Base-by-base conservation (phyloP, 148 eudicot genomes). In the Rhododendron mucronatum region DNA sequence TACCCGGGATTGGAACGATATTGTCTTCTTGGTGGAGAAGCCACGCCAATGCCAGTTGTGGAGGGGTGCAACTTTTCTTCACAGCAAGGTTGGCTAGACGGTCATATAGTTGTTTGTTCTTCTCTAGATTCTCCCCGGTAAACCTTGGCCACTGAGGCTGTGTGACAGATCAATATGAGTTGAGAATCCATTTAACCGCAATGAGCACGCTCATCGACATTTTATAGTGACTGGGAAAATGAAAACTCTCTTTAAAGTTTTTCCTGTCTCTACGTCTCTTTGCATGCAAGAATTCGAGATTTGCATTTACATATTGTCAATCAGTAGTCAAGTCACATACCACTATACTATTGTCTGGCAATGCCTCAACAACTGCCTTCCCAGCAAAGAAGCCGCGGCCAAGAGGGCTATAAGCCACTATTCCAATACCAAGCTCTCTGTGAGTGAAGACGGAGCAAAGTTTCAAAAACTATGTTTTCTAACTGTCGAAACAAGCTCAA, bases 351-450 rank as follows among this genome's bases (percentile, higher is more conserved):
- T 12, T 12, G 30, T 30, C 18, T 1, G 79, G 59, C 30, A 61
- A 1, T 5, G 65, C 33, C 65, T 84, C 86, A 83, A 50, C 16
- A 50, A 35, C 67, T 13, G 11, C 79, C 33, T 35, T 84, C 30
- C 81, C 81, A 55, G 51, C 81, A 33, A 87, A 87, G 75, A 87
- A 87, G 30, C 89, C 89, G 0, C 73, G 86, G 16, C 89, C 89
- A n/a, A 87, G 80, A 16, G 89, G 89, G 59, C 89, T 83, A 63
- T 83, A 87, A 16, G 88, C 48, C 30, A 87, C 89, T 78, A 87
- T 87, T 14, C 84, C 89, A n/a, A 87, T 87, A 7, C 89, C 89
- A 51, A 87, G 86, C 53, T 87, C 80, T 28, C 86, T 87, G 63
- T 23, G 11, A 33, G 21, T 5, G 9, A 20, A 18, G 18, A 59